Evolutionary conservation across 495 filamentous ascomycete genomes (phyloP), one percentile per base, ranked within the genome.

Genomic region (Penicillium macrosclerotiorum): DNA sequence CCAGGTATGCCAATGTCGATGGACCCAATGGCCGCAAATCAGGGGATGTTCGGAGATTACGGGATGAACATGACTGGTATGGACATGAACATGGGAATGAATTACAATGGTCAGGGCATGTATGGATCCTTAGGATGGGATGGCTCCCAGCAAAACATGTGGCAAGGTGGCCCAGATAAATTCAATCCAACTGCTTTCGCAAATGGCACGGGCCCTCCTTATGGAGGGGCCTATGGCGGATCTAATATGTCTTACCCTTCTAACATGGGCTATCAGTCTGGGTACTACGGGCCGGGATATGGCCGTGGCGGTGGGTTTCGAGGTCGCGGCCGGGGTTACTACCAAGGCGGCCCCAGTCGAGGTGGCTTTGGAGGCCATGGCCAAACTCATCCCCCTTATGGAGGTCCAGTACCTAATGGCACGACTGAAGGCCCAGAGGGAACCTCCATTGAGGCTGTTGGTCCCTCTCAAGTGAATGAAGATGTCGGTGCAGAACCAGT

Each of bases 61-160:
- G 84, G 84, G 74, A 90, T 90, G 86, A 88, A 85, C 79, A 92
- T 92, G 85, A 84, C 83, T 80, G 85, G 84, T 75, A 90, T 90
- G 88, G 87, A 84, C 68, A 90, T 93, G 88, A 83, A 83, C 57
- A 84, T 85, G 81, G 86, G 84, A 71, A 71, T 77, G 74, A 87
- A 84, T 55, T 91, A 81, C 77, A 81, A 83, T 69, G 77, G 75
- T 56, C 78, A 81, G 63, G 72, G 73, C 57, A 76, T 74, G 67
- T 80, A 80, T 76, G 80, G 80, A 54, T 57, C 59, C 20, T 49
- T 56, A 67, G 79, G 79, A 65, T 82, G 79, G 77, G 79, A 83
- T 62, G 77, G 76, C 59, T 67, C 64, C 43, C 72, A 72, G 64
- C 78, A 84, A 54, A 77, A 75, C 74, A 74, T 77, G 71, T 86